Percentiles rank a stretch among this genome's conserved stretches.
These are phyloP conservation scores for Magnolia kwangsiensis DNA, from an alignment of 164 flowering plant genomes.

Conservation along the genomic window DNA sequence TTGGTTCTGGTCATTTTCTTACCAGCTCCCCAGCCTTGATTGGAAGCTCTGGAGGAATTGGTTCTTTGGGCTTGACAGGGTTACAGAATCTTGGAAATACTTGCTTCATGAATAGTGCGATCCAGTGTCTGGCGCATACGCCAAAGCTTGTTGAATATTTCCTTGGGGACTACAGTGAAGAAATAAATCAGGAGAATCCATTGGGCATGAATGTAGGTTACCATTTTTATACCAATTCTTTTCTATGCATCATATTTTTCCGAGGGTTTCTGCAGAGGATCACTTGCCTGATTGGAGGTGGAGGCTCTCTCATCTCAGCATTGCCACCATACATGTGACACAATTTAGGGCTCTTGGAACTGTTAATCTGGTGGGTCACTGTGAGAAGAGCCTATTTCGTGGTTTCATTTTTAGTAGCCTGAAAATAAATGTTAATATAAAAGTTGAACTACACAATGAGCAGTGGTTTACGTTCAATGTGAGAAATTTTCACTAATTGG, in stretches of 20 bases:
- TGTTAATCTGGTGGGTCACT: not conserved
- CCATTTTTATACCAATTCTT: not conserved
- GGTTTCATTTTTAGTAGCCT: not conserved
- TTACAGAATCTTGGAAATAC: conserved; percentile 94
- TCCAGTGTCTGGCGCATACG: conserved; percentile 94
- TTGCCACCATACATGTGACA: not conserved
- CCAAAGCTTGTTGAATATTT: conserved; percentile 88
- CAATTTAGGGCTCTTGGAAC: not conserved
- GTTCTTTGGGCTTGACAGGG: conserved; percentile 82
- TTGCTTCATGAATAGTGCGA: conserved; percentile 92
- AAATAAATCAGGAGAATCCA: conserved; percentile 76
- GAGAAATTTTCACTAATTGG: not conserved
- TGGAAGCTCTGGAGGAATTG: conserved; percentile 39
- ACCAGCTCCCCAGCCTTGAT: conserved; percentile 20
- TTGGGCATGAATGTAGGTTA: conserved; percentile 78
- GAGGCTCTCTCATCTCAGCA: not conserved
- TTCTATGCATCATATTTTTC: not conserved
- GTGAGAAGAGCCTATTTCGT: not conserved
- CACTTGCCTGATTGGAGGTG: not conserved
- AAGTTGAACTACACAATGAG: not conserved
- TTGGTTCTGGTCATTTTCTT: conserved; percentile 22
- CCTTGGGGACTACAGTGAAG: conserved; percentile 73
- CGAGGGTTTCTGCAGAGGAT: not conserved
- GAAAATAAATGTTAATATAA: not conserved
- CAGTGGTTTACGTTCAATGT: not conserved